A percentile compares a stretch with the other conserved stretches of the same genome.
phyloP scores from a whole-genome alignment of 768 basidiomycete genomes.

The Suillus bovinus region DNA sequence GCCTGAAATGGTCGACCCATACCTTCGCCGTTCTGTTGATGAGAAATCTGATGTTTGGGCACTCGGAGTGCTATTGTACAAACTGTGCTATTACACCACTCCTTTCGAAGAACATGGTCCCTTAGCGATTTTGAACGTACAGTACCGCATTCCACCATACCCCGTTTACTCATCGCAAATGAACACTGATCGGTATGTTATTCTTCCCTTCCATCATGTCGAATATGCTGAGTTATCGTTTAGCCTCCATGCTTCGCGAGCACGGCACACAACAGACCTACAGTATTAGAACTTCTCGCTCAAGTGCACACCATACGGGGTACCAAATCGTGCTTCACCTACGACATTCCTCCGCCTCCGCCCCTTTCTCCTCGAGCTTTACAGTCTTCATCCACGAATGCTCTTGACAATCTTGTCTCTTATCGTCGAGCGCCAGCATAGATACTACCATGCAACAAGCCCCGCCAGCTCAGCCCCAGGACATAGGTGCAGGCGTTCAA shows the following conservation, averaged over 20 bases:
- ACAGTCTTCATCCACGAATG: constrained; percentile 28
- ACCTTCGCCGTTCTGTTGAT: constrained; percentile 79
- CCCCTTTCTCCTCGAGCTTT: constrained; percentile 43
- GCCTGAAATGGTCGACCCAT: constrained; percentile 98
- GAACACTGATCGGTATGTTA: constrained; percentile 77
- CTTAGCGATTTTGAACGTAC: constrained; percentile 93
- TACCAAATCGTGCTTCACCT: constrained; percentile 78
- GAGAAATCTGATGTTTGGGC: constrained; percentile 99
- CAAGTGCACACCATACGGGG: constrained; percentile 87
- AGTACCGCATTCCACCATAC: constrained; percentile 89
- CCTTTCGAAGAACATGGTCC: constrained; percentile 99
- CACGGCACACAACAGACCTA: constrained; percentile 84
- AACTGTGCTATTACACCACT: constrained; percentile 98
- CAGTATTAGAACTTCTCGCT: constrained; percentile 82
- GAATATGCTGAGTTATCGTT: constrained; percentile 14
- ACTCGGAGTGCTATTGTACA: constrained; percentile 93
- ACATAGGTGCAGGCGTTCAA: constrained; percentile 54
- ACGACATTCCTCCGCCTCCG: constrained; percentile 53
- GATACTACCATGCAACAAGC: constrained; percentile 18
- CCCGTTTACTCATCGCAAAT: constrained; percentile 84
- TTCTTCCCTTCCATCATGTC: constrained; percentile 6
- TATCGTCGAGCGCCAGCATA: constrained; percentile 30
- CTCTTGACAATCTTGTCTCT: constrained; percentile 41
- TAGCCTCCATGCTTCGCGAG: constrained; percentile 92
- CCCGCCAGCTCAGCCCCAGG: constrained; percentile 19